These are phyloP conservation scores for Aspergillus amoenus DNA, from an alignment of 2,329 filamentous ascomycete species.

Conservation along the genomic window DNA sequence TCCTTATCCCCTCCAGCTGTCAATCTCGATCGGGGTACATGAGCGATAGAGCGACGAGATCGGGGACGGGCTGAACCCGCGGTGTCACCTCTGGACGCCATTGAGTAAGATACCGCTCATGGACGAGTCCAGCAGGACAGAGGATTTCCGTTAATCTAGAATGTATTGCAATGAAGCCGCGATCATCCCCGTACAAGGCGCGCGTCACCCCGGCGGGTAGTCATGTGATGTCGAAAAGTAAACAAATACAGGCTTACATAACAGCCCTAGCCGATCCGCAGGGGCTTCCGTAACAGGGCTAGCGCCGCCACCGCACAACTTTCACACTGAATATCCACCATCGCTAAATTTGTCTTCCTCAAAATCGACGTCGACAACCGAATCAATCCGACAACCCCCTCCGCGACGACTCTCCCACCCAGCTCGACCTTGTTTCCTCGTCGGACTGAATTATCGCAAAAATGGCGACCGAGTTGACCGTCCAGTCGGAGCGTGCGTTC, in stretches of 20 bases:
- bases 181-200: slow-evolving; percentile 13
- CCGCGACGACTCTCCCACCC: slow-evolving; percentile 33
- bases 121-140: slow-evolving; percentile 6
- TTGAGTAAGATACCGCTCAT: slow-evolving; percentile 20
- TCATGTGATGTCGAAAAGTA: slow-evolving; percentile 39
- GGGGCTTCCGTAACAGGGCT: slow-evolving; percentile 30
- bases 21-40: slow-evolving; percentile 54
- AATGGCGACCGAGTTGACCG: slow-evolving; percentile 98
- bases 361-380: slow-evolving; percentile 41
- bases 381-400: slow-evolving; percentile 30
- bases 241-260: slow-evolving; percentile 36
- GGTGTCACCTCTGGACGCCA: slow-evolving; percentile 38
- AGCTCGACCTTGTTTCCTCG: slow-evolving; percentile 41
- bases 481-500: slow-evolving; percentile 99
- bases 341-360: slow-evolving; percentile 40
- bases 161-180: not conserved
- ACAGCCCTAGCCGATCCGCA: slow-evolving; percentile 42
- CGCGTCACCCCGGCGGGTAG: slow-evolving; percentile 29
- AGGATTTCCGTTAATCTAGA: not conserved
- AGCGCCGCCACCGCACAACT: slow-evolving; percentile 31
- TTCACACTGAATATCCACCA: slow-evolving; percentile 40
- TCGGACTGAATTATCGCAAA: slow-evolving; percentile 57
- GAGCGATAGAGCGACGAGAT: slow-evolving; percentile 71
- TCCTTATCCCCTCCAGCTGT: slow-evolving; percentile 64
- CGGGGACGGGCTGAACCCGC: slow-evolving; percentile 34